Evolutionary conservation across 169 alveolate species (phyloP), one percentile per base, ranked within the genome.

Genomic region (Besnoitia besnoiti): DNA sequence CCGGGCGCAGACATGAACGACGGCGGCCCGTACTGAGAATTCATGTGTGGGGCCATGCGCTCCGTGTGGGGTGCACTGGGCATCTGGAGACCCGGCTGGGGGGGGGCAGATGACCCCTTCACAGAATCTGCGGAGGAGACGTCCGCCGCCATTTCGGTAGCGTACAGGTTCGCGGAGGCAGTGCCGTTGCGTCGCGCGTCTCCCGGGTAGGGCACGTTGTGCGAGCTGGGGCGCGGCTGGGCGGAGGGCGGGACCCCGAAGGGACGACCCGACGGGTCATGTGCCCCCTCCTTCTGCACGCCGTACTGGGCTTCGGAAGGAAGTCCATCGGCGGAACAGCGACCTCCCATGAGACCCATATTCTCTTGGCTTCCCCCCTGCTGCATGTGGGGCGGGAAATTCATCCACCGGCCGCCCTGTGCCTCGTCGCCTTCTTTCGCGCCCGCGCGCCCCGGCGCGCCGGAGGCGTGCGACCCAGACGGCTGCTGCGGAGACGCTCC

Each of bases 371-470:
- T 55, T 21, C 27, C 67, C n/a, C n/a, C n/a, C 24, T 16, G 67
- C 55, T 5, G 55, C 67, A 55, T 55, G 67, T 55, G 67, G 1
- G 67, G n/a, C n/a, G n/a, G 67, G 67, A 19, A 1, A n/a, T 49
- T 49, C 55, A 14, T 5, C 14, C 3, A n/a, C 67, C 67, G 24
- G 3, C 33, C 67, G 67, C 1, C 30, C 30, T 55, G 67, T 21
- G 67, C n/a, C 30, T 55, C 67, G 12, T 55, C 67, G 67, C 67
- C 67, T 19, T 55, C 67, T 21, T 3, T 55, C 67, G n/a, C n/a
- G n/a, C 67, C 67, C n/a, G 30, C 67, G 67, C 67, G 67, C 59
- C 67, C 67, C 67, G n/a, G n/a, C n/a, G n/a, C n/a, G n/a, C n/a
- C n/a, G n/a, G n/a, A n/a, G n/a, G n/a, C n/a, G n/a, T n/a, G n/a